Evolutionary conservation across 345 rosid species (phyloP).

Genomic region (Acer negundo): DNA sequence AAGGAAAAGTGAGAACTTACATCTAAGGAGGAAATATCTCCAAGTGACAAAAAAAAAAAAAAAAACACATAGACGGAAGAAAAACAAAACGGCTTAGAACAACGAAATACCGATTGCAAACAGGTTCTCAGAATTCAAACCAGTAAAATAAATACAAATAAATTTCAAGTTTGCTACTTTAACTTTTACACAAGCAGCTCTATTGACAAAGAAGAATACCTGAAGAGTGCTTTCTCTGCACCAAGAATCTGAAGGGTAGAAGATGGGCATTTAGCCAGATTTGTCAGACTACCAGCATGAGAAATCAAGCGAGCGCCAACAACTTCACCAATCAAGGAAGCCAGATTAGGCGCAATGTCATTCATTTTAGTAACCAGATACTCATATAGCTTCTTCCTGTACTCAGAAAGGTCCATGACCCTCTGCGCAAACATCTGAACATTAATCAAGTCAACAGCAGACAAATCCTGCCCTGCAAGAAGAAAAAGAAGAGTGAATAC

Average conservation of each 20-base stretch:
- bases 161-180: background rate
- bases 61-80: background rate
- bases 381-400: conserved; percentile 83
- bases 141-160: background rate
- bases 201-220: conserved; percentile 41
- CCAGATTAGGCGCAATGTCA: conserved; percentile 93
- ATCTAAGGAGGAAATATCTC: background rate
- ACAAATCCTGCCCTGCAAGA: conserved; percentile 78
- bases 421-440: conserved; percentile 81
- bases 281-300: conserved; percentile 97
- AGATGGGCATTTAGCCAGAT: conserved; percentile 97
- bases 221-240: conserved; percentile 94
- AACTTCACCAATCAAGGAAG: conserved; percentile 89
- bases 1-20: background rate
- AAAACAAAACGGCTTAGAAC: background rate
- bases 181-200: background rate
- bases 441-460: conserved; percentile 81
- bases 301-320: conserved; percentile 95
- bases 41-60: background rate
- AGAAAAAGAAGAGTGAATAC: conserved; percentile 12
- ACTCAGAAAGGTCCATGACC: conserved; percentile 84
- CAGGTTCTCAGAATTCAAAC: background rate
- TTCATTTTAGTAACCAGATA: conserved; percentile 87
- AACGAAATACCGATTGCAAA: background rate
- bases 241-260: conserved; percentile 98